Base-by-base conservation (phyloP, 2,329 filamentous ascomycete species). In the Colletotrichum karsti region DNA sequence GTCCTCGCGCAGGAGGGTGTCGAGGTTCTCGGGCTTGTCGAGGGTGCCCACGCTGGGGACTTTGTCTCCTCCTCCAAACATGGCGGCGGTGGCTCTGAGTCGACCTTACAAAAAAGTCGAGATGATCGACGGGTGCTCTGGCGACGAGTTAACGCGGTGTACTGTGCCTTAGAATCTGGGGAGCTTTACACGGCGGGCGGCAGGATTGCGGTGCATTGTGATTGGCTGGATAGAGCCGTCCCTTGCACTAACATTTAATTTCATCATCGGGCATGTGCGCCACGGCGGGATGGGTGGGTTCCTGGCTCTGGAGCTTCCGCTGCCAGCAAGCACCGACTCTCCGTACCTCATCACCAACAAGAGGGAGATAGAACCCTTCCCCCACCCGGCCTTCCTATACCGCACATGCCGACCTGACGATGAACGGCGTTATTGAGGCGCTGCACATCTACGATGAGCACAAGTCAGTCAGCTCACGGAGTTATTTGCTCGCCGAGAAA, bases 371-470 rank as follows among this genome's bases (percentile, higher is more conserved):
- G 37, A n/a, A 59, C 59, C 54, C 35, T 64, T 20, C 68, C 56
- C 71, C 69, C 67, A 71, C 70, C 72, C 69, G 71, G 8, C 63
- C 71, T 48, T 67, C 57, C 60, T 67, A 67, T 71, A 73, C 75
- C 74, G 72, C 70, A 73, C 70, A 68, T 68, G 65, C 61, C 61
- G 61, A 68, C 60, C 33, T 65, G 79, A 90, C 81, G 78, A 95
- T 95, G 92, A 93, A 88, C 83, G 90, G 93, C 83, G 90, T 93
- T 77, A 93, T 99, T 77, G 95, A 98, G 85, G 96, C 95, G 78
- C 87, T 99, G 76, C 95, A 98, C 85, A 94, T 99, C 79, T 98
- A 93, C 81, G 95, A 98, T 88, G 95, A 98, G 85, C 90, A 95
- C 82, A 94, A 95, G 95, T 97, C 84, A 76, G 87, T 51, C 8